These are phyloP conservation scores for Vigna reflexopilosa DNA, from an alignment of 306 rosid species.

Conservation along the genomic window DNA sequence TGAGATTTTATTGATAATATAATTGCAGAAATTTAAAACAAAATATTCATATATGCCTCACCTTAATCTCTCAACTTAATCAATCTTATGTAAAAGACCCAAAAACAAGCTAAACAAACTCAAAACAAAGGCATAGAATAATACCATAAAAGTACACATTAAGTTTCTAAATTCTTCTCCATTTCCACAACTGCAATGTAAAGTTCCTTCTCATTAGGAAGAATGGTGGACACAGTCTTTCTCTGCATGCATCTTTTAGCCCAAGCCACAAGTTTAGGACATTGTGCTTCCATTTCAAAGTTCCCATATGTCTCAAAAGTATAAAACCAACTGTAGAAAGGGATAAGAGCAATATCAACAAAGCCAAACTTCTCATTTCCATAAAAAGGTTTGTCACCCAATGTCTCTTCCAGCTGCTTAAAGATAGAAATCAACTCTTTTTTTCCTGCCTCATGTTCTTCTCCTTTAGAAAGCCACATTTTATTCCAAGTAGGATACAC, in stretches of 20 bases:
- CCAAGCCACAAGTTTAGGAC: slow-evolving; percentile 61
- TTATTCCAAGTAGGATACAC: slow-evolving; percentile 35
- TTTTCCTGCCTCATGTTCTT: slow-evolving; percentile 52
- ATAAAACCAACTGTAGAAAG: slow-evolving; percentile 56
- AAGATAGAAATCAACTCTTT: slow-evolving; percentile 44
- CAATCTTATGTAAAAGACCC: neutral
- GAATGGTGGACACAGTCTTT: slow-evolving; percentile 52
- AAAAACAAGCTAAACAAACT: neutral
- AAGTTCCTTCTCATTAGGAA: slow-evolving; percentile 48
- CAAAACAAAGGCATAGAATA: neutral
- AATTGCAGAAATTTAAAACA: neutral
- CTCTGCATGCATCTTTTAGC: slow-evolving; percentile 53
- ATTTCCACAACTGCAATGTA: slow-evolving; percentile 37
- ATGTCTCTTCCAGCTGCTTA: slow-evolving; percentile 42
- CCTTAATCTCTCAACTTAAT: too few relatives aligned
- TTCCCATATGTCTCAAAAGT: slow-evolving; percentile 47
- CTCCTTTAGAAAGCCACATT: slow-evolving; percentile 51
- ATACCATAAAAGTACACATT: neutral
- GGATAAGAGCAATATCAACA: slow-evolving; percentile 49
- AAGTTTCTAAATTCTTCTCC: slow-evolving; percentile 26
- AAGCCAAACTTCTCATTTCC: slow-evolving; percentile 57
- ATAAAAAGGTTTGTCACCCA: slow-evolving; percentile 47
- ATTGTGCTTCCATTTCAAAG: slow-evolving; percentile 53
- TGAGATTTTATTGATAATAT: neutral
- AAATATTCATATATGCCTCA: neutral